A percentile compares a stretch with the other conserved stretches of the same genome.
phyloP scores from a whole-genome alignment of 768 basidiomycete genomes.

The Russula brevipes region DNA sequence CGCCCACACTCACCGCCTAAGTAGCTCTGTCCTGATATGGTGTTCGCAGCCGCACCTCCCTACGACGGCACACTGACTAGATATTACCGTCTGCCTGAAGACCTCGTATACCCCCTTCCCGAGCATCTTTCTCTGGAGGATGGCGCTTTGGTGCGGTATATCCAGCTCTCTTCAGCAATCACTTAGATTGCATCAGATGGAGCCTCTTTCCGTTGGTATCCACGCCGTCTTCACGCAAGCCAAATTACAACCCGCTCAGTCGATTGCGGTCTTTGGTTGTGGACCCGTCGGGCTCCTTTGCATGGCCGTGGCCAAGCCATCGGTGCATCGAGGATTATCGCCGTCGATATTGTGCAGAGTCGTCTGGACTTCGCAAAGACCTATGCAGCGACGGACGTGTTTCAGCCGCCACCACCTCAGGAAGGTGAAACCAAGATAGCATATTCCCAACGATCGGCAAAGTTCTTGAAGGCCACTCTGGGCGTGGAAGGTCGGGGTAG shows the following conservation, averaged over 20 bases:
- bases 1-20: neutral
- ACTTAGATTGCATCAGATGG: constrained; percentile 52
- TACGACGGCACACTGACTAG: constrained; percentile 84
- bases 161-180: neutral
- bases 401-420: constrained; percentile 53
- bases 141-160: constrained; percentile 75
- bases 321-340: constrained; percentile 79
- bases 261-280: constrained; percentile 81
- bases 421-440: constrained; percentile 61
- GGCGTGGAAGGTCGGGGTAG: constrained; percentile 67
- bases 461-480: constrained; percentile 57
- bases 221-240: constrained; percentile 82
- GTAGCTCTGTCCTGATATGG: constrained; percentile 79
- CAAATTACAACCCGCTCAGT: constrained; percentile 63
- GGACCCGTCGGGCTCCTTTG: constrained; percentile 86
- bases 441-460: constrained; percentile 70
- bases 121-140: constrained; percentile 85
- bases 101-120: constrained; percentile 80
- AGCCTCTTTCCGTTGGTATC: constrained; percentile 88
- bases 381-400: constrained; percentile 79
- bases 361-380: constrained; percentile 82
- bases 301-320: constrained; percentile 96
- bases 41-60: constrained; percentile 91
- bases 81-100: constrained; percentile 82
- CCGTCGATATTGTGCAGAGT: constrained; percentile 68